A percentile compares a stretch with the other conserved stretches of the same genome.
Conservation (phyloP, 768 basidiomycete species). For the Podaxis rugospora region DNA sequence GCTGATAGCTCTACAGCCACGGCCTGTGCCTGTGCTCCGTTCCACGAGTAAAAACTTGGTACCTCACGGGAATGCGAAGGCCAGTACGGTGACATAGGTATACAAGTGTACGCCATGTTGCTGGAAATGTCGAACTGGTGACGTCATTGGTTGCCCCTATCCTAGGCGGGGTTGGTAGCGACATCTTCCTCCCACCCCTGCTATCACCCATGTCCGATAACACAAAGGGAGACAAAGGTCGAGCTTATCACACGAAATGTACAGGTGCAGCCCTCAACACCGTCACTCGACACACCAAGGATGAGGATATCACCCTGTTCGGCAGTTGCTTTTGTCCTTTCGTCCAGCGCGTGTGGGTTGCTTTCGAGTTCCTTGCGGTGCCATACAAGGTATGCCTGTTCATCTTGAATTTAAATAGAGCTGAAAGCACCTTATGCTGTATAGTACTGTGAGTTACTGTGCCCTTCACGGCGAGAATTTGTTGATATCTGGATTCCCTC, state of each 20-base stretch:
- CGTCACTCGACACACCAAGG: constrained; percentile 39
- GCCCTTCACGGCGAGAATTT: neutral
- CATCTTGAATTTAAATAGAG: neutral
- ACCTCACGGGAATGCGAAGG: no score
- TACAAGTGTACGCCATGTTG: no score
- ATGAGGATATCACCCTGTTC: constrained; percentile 61
- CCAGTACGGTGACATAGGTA: no score
- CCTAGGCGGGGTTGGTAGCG: no score
- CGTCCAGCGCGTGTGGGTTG: constrained; percentile 78
- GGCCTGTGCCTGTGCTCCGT: no score
- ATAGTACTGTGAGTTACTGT: constrained; percentile 19
- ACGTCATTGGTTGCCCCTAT: no score
- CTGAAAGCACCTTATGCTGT: neutral
- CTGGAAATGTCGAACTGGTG: no score
- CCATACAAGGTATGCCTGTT: constrained; percentile 57
- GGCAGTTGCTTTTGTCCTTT: constrained; percentile 77
- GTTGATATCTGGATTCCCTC: neutral
- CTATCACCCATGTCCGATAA: neutral
- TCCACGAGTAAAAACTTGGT: no score
- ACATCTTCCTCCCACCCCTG: no score
- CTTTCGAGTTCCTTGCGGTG: constrained; percentile 64
- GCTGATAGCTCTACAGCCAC: no score
- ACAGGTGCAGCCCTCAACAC: constrained; percentile 53
- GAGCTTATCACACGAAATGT: constrained; percentile 32
- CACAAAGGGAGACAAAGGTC: constrained; percentile 21